These are phyloP conservation scores for Penicillium hordei DNA, from an alignment of 2,329 filamentous ascomycete genomes.

Conservation along the genomic window DNA sequence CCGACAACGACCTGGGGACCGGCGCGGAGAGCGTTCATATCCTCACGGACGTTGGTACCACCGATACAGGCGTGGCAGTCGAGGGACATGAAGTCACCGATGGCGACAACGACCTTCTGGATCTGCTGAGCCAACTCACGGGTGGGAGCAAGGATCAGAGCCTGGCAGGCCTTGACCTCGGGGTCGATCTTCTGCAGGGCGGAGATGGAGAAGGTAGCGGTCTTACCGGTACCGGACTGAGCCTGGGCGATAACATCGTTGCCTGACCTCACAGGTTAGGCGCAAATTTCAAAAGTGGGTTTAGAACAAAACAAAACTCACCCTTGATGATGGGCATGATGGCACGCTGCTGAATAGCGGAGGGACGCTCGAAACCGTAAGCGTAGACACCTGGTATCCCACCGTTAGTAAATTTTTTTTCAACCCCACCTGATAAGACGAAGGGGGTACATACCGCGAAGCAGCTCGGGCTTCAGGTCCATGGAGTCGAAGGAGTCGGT, in stretches of 20 bases:
- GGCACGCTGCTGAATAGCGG: constrained; percentile 98
- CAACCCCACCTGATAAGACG: constrained; percentile 23
- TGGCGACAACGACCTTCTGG: constrained; percentile 97
- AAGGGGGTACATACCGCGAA: constrained; percentile 68
- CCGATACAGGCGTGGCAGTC: constrained; percentile 99
- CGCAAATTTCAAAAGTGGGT: neutral
- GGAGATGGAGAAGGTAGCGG: constrained; percentile 98
- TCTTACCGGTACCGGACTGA: constrained; percentile 99
- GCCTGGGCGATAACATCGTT: constrained; percentile 99
- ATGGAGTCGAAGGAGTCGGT: constrained; percentile 99
- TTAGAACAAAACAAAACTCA: constrained; percentile 49
- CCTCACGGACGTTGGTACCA: constrained; percentile 95
- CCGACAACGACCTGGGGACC: constrained; percentile 97
- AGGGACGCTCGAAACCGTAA: constrained; percentile 99
- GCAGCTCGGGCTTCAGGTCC: constrained; percentile 94
- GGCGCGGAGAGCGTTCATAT: constrained; percentile 96
- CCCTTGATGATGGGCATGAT: constrained; percentile 99
- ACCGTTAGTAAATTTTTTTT: constrained; percentile 27
- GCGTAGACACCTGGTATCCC: constrained; percentile 76
- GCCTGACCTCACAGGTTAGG: constrained; percentile 52
- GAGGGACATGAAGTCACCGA: constrained; percentile 99
- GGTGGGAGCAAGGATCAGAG: constrained; percentile 94
- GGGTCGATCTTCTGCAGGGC: constrained; percentile 98
- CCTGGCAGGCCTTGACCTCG: constrained; percentile 94
- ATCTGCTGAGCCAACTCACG: constrained; percentile 98